Conservation (phyloP, 371 early-diverging fungal genomes). For the Phascolomyces articulosus region DNA sequence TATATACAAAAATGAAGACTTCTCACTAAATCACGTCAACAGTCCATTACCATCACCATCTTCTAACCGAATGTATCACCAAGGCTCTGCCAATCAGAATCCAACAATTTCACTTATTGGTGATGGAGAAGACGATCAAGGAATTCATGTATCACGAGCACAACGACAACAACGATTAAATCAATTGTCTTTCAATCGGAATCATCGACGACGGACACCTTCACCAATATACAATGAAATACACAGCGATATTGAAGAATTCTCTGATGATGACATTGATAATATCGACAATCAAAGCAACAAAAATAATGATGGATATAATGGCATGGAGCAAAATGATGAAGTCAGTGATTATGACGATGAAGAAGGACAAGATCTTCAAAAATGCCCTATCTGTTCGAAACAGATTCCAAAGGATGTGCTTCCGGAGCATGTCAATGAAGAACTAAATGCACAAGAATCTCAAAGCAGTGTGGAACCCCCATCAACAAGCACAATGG, state of each 20-base stretch:
- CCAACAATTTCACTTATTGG: neutral
- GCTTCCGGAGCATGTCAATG: neutral
- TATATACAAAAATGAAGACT: neutral
- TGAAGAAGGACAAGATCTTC: neutral
- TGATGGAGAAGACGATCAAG: neutral
- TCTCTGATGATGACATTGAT: neutral
- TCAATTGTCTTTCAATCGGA: neutral
- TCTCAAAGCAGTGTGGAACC: neutral
- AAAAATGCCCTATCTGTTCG: neutral
- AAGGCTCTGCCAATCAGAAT: neutral
- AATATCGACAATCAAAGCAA: no score
- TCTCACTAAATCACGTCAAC: no score
- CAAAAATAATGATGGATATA: neutral
- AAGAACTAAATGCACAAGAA: neutral
- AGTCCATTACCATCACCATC: neutral
- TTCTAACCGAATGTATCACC: neutral
- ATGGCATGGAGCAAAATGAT: neutral
- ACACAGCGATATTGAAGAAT: neutral
- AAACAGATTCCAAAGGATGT: neutral
- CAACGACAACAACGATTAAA: neutral
- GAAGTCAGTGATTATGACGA: neutral
- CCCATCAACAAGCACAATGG: neutral
- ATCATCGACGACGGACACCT: neutral
- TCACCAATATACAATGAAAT: neutral
- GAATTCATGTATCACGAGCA: neutral